phyloP scores from a whole-genome alignment of 768 basidiomycete genomes.

The Guyanaporus albipodus region DNA sequence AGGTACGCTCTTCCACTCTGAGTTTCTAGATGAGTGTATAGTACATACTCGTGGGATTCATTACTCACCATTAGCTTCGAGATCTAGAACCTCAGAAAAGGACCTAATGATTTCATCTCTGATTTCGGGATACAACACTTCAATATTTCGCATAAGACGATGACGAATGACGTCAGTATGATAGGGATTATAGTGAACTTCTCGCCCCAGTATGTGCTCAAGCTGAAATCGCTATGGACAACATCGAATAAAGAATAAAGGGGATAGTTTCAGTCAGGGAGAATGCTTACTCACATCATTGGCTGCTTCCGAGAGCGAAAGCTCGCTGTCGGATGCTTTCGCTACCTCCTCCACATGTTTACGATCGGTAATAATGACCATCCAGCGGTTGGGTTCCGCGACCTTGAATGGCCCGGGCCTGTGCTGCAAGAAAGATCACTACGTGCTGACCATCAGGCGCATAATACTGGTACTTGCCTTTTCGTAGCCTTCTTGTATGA shows the following conservation, averaged over 20 bases:
- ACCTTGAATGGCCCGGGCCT: conserved; percentile 31
- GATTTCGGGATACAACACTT: background rate
- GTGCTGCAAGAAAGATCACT: background rate
- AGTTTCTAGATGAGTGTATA: background rate
- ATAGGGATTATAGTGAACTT: conserved; percentile 26
- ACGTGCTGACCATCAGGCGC: too few relatives aligned
- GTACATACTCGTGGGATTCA: background rate
- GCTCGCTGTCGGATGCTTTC: background rate
- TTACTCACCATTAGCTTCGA: background rate
- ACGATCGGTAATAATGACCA: conserved; percentile 33
- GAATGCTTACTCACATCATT: conserved; percentile 31
- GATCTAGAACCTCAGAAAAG: background rate
- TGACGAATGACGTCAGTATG: conserved; percentile 27
- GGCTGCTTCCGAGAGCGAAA: conserved; percentile 33
- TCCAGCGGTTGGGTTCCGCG: conserved; percentile 33
- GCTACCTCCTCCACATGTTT: conserved; percentile 2
- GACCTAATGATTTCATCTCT: background rate
- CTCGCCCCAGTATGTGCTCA: conserved; percentile 36
- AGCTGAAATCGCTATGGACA: conserved; percentile 34
- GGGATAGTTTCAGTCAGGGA: background rate
- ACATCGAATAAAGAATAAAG: background rate
- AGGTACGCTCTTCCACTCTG: conserved; percentile 2
- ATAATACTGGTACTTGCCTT: conserved; percentile 14
- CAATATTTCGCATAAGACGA: background rate
- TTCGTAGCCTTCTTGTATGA: conserved; percentile 32